phyloP scores from a whole-genome alignment of 163 green algal genomes.

The Volvox carteri region DNA sequence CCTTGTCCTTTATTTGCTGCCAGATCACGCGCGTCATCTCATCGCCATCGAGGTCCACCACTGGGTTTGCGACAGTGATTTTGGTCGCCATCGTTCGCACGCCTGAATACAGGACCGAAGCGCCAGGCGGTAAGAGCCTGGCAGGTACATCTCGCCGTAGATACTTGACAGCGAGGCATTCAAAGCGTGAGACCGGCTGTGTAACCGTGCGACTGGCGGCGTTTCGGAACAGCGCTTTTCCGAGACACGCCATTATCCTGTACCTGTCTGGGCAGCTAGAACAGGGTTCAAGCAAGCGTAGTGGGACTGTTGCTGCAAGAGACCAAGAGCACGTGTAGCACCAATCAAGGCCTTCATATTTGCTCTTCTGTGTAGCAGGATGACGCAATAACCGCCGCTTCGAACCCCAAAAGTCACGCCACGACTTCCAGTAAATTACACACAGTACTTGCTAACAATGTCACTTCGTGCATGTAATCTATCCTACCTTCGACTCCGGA shows the following conservation, averaged over 20 bases:
- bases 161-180: not conserved
- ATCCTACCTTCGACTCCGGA: not conserved
- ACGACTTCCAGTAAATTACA: not conserved
- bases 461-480: not conserved
- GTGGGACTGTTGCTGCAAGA: slow-evolving; percentile 3
- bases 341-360: slow-evolving; percentile 17
- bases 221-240: slow-evolving; percentile 26
- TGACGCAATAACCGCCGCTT: slow-evolving; percentile 9
- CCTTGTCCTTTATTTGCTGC: slow-evolving; percentile 97
- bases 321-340: slow-evolving; percentile 2
- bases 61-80: slow-evolving; percentile 89
- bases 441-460: not conserved
- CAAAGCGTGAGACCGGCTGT: not conserved
- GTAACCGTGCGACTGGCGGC: not conserved
- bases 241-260: not conserved
- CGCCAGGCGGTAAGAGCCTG: not conserved
- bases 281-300: not conserved
- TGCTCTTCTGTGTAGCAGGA: not conserved
- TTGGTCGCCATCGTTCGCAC: slow-evolving; percentile 65
- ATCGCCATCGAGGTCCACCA: slow-evolving; percentile 94
- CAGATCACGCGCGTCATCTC: slow-evolving; percentile 98
- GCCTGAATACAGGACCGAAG: slow-evolving; percentile 25
- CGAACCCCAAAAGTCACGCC: not conserved
- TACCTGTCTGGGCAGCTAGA: slow-evolving; percentile 15
- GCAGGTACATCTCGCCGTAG: not conserved